A percentile compares a stretch with the other conserved stretches of the same genome.
phyloP scores from a whole-genome alignment of 2,329 filamentous ascomycete species.

The Aureobasidium sp. region DNA sequence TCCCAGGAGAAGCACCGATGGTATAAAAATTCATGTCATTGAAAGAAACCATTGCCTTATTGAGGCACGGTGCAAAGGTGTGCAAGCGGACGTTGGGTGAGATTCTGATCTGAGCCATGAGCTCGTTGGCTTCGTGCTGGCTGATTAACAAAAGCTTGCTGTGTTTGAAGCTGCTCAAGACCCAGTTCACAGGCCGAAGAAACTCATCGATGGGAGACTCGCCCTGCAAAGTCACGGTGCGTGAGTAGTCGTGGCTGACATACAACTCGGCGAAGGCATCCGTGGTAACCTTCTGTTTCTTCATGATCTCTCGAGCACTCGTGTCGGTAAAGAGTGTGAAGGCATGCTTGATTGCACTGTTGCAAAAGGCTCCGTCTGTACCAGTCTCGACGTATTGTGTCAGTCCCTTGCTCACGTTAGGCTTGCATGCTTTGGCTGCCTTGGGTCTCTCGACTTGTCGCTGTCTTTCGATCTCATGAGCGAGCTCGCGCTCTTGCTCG shows the following conservation, averaged over 20 bases:
- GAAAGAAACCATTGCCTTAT: neutral
- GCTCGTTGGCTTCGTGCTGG: constrained; percentile 63
- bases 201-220: constrained; percentile 54
- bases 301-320: neutral
- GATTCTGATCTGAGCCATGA: constrained; percentile 50
- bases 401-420: constrained; percentile 49
- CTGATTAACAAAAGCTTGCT: constrained; percentile 62
- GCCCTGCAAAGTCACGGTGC: no score
- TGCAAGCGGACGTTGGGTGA: constrained; percentile 31
- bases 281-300: neutral
- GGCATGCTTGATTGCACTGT: constrained; percentile 22
- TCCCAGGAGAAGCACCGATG: no score
- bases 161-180: constrained; percentile 44
- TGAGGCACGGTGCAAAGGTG: neutral
- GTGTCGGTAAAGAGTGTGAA: constrained; percentile 12
- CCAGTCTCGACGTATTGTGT: constrained; percentile 45
- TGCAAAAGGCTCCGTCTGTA: constrained; percentile 13
- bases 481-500: constrained; percentile 75
- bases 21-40: constrained; percentile 10
- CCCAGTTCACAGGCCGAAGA: constrained; percentile 61
- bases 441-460: constrained; percentile 55
- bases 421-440: constrained; percentile 34
- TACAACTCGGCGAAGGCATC: neutral
- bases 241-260: constrained; percentile 26
- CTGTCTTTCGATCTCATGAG: constrained; percentile 70